Conservation (phyloP, 2,329 filamentous ascomycete species). For the Beauveria bassiana region DNA sequence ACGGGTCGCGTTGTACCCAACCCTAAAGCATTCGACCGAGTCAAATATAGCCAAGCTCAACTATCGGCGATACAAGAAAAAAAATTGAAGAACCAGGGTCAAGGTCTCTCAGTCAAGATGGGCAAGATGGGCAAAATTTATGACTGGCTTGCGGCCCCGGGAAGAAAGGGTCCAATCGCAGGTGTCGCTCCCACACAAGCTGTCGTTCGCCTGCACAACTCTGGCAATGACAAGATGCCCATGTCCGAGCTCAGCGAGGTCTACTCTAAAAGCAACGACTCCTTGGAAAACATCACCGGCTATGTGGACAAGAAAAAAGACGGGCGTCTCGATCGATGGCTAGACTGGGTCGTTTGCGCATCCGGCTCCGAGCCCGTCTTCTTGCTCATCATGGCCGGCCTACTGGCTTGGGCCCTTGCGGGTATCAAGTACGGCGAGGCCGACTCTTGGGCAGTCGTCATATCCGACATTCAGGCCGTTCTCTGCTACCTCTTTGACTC, state of each 20-base stretch:
- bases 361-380: conserved; percentile 19
- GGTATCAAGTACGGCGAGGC: conserved; percentile 24
- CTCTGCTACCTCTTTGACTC: conserved; percentile 30
- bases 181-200: conserved; percentile 11
- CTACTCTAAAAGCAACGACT: neutral
- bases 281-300: conserved; percentile 15
- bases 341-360: conserved; percentile 15
- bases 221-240: neutral
- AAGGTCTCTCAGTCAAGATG: neutral
- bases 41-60: neutral
- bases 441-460: conserved; percentile 28
- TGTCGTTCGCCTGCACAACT: neutral
- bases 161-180: conserved; percentile 11
- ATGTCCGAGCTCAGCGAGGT: neutral
- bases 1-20: neutral
- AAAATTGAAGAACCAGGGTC: neutral
- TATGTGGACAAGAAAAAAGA: conserved; percentile 14
- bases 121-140: neutral
- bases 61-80: neutral
- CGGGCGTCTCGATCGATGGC: conserved; percentile 15
- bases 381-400: conserved; percentile 23
- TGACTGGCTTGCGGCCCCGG: conserved; percentile 9
- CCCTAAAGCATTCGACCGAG: neutral
- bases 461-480: conserved; percentile 29
- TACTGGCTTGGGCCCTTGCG: conserved; percentile 23